Evolutionary conservation across 2,329 filamentous ascomycete species (phyloP).

Genomic region (Mycogone perniciosa): DNA sequence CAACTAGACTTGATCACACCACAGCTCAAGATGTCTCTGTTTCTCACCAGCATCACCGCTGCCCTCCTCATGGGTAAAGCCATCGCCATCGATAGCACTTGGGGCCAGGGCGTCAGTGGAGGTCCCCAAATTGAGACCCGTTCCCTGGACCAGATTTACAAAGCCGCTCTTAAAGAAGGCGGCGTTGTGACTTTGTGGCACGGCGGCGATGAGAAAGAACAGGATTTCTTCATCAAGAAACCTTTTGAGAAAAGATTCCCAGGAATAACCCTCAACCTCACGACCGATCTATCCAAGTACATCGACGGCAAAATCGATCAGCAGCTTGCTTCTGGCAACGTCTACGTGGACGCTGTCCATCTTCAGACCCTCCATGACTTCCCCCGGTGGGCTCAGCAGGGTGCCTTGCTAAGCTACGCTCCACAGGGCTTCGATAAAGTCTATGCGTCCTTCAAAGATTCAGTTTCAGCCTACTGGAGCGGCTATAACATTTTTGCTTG

Average conservation of each 20-base stretch:
- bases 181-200: slow-evolving; percentile 41
- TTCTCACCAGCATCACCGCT: background rate
- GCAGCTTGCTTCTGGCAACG: slow-evolving; percentile 32
- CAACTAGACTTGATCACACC: no score
- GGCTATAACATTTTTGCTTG: slow-evolving; percentile 35
- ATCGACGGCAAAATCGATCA: slow-evolving; percentile 42
- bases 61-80: slow-evolving; percentile 11
- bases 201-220: slow-evolving; percentile 40
- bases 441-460: slow-evolving; percentile 35
- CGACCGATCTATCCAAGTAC: slow-evolving; percentile 51
- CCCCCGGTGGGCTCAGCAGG: slow-evolving; percentile 43
- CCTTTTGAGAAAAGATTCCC: slow-evolving; percentile 43
- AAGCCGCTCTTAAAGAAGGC: slow-evolving; percentile 42
- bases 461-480: slow-evolving; percentile 34
- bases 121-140: slow-evolving; percentile 33
- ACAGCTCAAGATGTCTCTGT: no score
- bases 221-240: slow-evolving; percentile 33
- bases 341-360: slow-evolving; percentile 40
- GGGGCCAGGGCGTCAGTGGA: slow-evolving; percentile 21
- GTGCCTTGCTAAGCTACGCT: slow-evolving; percentile 42
- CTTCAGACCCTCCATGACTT: slow-evolving; percentile 48
- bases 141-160: slow-evolving; percentile 43
- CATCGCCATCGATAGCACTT: slow-evolving; percentile 19
- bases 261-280: slow-evolving; percentile 44
- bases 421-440: slow-evolving; percentile 40